Evolutionary conservation across 1,284 basidiomycete genomes (phyloP).

Genomic region (Cutaneotrichosporon cavernicola): DNA sequence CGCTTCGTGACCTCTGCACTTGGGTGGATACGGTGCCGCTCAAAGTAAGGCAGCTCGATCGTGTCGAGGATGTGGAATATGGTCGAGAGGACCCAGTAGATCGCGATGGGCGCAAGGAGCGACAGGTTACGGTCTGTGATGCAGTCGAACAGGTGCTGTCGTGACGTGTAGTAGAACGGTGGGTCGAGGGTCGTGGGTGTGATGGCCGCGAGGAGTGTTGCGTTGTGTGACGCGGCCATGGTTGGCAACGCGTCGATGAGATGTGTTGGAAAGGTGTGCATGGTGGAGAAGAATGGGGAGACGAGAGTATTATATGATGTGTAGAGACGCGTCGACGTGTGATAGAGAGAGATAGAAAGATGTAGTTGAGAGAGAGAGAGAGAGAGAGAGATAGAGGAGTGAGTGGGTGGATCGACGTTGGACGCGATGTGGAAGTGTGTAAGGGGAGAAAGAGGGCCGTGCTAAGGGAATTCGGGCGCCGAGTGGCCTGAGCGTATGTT

Average conservation of each 20-base stretch:
- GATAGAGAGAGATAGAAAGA: neutral
- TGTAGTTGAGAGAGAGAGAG: neutral
- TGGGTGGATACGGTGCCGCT: constrained; percentile 84
- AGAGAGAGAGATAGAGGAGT: neutral
- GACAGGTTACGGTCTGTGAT: constrained; percentile 74
- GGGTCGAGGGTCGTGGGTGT: constrained; percentile 41
- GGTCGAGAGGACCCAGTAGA: constrained; percentile 84
- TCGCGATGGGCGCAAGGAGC: constrained; percentile 70
- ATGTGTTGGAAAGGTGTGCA: constrained; percentile 18
- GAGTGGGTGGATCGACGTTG: constrained; percentile 3
- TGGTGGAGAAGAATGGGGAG: constrained; percentile 2
- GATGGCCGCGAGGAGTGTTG: constrained; percentile 42
- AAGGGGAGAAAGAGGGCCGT: neutral
- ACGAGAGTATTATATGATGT: neutral
- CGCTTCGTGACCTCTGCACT: constrained; percentile 72
- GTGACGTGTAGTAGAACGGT: constrained; percentile 63
- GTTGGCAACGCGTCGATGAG: constrained; percentile 25
- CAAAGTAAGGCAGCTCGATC: constrained; percentile 71
- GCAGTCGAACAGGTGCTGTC: constrained; percentile 59
- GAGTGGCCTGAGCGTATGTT: neutral
- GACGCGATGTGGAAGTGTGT: constrained; percentile 1
- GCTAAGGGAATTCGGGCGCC: constrained; percentile 2
- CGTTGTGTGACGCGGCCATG: constrained; percentile 32
- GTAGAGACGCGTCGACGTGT: neutral
- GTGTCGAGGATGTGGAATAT: constrained; percentile 80